Conservation (phyloP, 1,139 yeast species). For the Kluyveromyces sp. region DNA sequence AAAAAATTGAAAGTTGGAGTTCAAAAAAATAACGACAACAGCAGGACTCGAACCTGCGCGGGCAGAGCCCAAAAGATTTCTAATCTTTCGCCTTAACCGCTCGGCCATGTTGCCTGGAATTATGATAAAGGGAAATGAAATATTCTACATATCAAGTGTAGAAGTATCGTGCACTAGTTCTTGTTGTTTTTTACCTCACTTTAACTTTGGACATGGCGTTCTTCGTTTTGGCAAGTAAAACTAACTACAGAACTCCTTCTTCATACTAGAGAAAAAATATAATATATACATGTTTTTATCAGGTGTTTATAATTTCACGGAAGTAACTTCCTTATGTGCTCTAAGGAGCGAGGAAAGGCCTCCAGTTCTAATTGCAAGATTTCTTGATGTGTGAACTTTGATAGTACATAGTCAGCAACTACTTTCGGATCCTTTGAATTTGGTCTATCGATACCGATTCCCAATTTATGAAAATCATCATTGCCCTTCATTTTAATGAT, state of each 20-base stretch:
- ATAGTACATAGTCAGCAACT: conserved; percentile 58
- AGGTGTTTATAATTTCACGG: neutral
- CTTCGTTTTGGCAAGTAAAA: too few species aligned
- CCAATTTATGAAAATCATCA: conserved; percentile 36
- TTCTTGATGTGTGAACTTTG: conserved; percentile 38
- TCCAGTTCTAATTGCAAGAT: conserved; percentile 15
- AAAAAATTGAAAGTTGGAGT: neutral
- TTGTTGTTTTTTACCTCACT: too few species aligned
- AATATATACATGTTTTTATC: too few species aligned
- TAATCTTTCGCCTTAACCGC: conserved; percentile 28
- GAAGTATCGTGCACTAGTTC: too few species aligned
- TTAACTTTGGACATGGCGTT: too few species aligned
- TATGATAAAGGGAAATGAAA: neutral
- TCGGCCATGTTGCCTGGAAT: conserved; percentile 26
- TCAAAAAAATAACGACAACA: conserved; percentile 19
- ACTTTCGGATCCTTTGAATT: conserved; percentile 33
- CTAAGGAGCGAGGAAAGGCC: conserved; percentile 9
- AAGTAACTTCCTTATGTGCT: neutral
- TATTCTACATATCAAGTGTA: too few species aligned
- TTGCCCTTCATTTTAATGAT: conserved; percentile 39
- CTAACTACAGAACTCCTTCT: too few species aligned
- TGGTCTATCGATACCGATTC: conserved; percentile 72
- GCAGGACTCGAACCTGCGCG: conserved; percentile 29
- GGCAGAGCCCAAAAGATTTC: conserved; percentile 30
- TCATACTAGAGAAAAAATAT: too few species aligned